Base-by-base conservation (phyloP, 2,329 filamentous ascomycete species). In the Ophiostoma angusticollis region DNA sequence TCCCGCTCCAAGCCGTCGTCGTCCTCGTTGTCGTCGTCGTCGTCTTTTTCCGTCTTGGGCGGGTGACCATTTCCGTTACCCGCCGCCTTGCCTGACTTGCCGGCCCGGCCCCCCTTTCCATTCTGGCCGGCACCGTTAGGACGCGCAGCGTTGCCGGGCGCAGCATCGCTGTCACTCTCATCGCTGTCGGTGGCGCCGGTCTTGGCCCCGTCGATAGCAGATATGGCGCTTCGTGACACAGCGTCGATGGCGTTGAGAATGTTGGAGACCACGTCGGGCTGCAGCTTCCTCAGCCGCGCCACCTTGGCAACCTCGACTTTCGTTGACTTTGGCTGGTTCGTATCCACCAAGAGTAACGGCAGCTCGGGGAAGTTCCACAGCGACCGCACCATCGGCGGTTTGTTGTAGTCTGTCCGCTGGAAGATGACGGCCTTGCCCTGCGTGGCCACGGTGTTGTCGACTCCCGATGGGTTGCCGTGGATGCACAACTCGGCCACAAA, bases 401-500 rank as follows among this genome's bases (percentile, higher is more conserved):
- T 80, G 42, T 67, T 67, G 57, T 87, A 84, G 55, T 93, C 81
- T 36, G 67, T 72, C 37, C 87, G 73, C 52, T 89, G 80, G 62
- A 93, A 98, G 3, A 96, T 67, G 1, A 98, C 86, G 0, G 87
- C 91, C 61, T 94, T 95, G 41, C 91, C 91, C 52, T 93, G 84
- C 11, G 87, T 83, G 11, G 89, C 73, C 21, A 98, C 89, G 3
- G 91, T 98, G 59, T 98, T 98, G 61, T 98, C 91, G 31, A 98
- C 84, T 0, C 91, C 91, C 0, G 85, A 94, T 1, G 91, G 91
- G 54, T 93, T 96, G 27, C 89, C 91, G 55, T 98, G 91, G 46
- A 96, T 95, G 60, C 86, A 91, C 76, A 96, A 82, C 58, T 98
- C 91, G 18, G 82, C 82, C 1, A 98, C 91, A 58, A 95, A 96